A percentile compares a stretch with the other conserved stretches of the same genome.
These are phyloP conservation scores for Thoreauomyces humboldtii DNA, from an alignment of 192 early-diverging fungal genomes.

Conservation along the genomic window DNA sequence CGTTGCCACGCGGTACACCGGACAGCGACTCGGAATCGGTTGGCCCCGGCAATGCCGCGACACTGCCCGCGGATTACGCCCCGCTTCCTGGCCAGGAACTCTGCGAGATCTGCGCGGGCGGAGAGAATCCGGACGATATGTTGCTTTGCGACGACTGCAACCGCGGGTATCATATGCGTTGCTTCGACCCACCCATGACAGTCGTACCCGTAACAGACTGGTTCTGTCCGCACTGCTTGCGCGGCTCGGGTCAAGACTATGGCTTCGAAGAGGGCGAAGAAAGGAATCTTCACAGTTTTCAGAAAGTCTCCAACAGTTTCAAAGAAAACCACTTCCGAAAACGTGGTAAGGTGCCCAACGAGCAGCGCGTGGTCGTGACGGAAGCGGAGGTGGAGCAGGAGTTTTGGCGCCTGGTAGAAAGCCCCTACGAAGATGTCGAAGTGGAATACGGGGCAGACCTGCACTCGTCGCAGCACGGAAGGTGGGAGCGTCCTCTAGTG, in stretches of 20 bases:
- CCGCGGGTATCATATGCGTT: slow-evolving; percentile 74
- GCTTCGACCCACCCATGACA: slow-evolving; percentile 66
- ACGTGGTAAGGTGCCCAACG: slow-evolving; percentile 28
- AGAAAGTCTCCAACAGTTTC: slow-evolving; percentile 71
- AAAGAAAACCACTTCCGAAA: slow-evolving; percentile 69
- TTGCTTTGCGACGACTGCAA: slow-evolving; percentile 85
- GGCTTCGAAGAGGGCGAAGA: slow-evolving; percentile 84
- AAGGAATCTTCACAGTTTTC: slow-evolving; percentile 72
- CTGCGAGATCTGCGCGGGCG: slow-evolving; percentile 44
- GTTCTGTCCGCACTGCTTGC: slow-evolving; percentile 81
- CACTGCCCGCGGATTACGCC: too few species aligned
- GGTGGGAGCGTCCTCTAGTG: slow-evolving; percentile 45
- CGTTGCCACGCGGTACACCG: too few species aligned
- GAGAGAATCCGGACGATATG: slow-evolving; percentile 57
- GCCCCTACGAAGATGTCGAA: slow-evolving; percentile 79
- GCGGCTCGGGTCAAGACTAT: slow-evolving; percentile 75
- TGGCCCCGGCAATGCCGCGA: too few species aligned
- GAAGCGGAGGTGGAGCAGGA: slow-evolving; percentile 83
- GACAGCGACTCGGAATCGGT: too few species aligned
- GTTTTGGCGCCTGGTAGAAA: slow-evolving; percentile 88
- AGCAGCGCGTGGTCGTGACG: slow-evolving; percentile 28
- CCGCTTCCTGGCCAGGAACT: not conserved
- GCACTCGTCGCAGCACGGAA: slow-evolving; percentile 85
- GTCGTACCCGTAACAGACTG: slow-evolving; percentile 62
- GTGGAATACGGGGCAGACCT: slow-evolving; percentile 96